phyloP scores from a whole-genome alignment of 2,329 filamentous ascomycete species.

The Beauveria bassiana region DNA sequence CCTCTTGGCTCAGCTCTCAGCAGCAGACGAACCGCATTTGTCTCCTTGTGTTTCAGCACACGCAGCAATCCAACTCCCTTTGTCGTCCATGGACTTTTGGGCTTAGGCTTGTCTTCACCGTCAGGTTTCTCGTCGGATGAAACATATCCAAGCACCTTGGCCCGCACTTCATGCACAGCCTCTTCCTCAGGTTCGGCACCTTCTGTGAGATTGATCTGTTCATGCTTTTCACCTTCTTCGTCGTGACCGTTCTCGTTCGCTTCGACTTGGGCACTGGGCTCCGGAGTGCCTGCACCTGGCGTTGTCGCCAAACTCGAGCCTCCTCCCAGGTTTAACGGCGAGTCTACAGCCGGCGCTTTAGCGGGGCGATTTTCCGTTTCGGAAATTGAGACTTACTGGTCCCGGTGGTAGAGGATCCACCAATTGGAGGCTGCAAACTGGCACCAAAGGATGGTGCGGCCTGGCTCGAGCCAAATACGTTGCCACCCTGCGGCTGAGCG shows the following conservation, averaged over 20 bases:
- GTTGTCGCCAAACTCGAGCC: constrained; percentile 55
- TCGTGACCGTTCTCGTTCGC: constrained; percentile 34
- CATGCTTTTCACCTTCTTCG: constrained; percentile 52
- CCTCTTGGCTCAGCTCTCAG: constrained; percentile 70
- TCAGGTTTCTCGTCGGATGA: constrained; percentile 40
- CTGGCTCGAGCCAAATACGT: constrained; percentile 27
- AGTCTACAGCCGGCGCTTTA: constrained; percentile 44
- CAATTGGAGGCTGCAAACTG: constrained; percentile 34
- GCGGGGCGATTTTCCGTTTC: constrained; percentile 34
- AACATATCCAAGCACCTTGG: constrained; percentile 59
- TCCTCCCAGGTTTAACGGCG: constrained; percentile 48
- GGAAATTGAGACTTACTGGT: constrained; percentile 38
- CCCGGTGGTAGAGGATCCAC: constrained; percentile 37
- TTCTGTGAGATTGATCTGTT: constrained; percentile 63
- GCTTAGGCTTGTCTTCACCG: constrained; percentile 34
- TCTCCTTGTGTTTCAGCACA: constrained; percentile 65
- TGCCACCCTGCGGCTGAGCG: constrained; percentile 22
- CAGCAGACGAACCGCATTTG: constrained; percentile 58
- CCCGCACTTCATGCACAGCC: constrained; percentile 60
- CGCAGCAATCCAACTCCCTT: constrained; percentile 66
- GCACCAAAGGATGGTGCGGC: constrained; percentile 26
- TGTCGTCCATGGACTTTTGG: constrained; percentile 56
- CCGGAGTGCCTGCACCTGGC: constrained; percentile 50
- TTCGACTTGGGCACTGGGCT: constrained; percentile 42
- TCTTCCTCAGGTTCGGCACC: constrained; percentile 66